Percentiles rank a stretch among this genome's conserved stretches.
Conservation (phyloP, 306 rosid species). For the Medicago ruthenica region DNA sequence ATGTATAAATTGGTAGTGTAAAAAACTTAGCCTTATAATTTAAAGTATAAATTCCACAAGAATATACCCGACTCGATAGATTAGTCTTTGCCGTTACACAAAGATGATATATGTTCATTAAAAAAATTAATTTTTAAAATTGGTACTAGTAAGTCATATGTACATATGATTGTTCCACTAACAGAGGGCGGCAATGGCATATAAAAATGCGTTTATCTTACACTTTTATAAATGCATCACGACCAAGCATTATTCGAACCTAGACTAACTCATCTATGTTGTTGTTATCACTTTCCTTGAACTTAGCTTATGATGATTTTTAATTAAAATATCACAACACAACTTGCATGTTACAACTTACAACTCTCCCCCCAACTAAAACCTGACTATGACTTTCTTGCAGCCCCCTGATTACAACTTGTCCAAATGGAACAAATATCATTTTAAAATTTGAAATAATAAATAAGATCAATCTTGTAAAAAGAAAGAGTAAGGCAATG, state of each 20-base stretch:
- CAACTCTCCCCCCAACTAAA: constrained; percentile 37
- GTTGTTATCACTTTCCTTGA: constrained; percentile 27
- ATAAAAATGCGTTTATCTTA: constrained; percentile 13
- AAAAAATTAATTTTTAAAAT: no score
- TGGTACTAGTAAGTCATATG: no score
- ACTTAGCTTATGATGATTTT: constrained; percentile 1
- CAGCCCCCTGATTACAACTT: constrained; percentile 32
- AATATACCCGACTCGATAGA: no score
- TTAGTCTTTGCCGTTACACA: no score
- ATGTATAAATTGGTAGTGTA: no score
- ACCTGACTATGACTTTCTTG: constrained; percentile 8
- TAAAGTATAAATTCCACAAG: no score
- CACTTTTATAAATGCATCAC: neutral
- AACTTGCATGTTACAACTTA: constrained; percentile 33
- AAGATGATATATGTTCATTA: no score
- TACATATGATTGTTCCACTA: no score
- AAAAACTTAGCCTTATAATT: no score
- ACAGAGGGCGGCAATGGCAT: constrained; percentile 29
- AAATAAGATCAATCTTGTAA: neutral
- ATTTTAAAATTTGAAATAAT: neutral
- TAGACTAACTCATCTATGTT: neutral
- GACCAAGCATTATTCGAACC: constrained; percentile 29
- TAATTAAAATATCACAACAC: constrained; percentile 27
- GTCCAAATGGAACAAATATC: constrained; percentile 8
- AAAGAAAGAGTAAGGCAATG: neutral